These are phyloP conservation scores for Psilocybe cyanescens DNA, from an alignment of 768 basidiomycete genomes.

Conservation along the genomic window DNA sequence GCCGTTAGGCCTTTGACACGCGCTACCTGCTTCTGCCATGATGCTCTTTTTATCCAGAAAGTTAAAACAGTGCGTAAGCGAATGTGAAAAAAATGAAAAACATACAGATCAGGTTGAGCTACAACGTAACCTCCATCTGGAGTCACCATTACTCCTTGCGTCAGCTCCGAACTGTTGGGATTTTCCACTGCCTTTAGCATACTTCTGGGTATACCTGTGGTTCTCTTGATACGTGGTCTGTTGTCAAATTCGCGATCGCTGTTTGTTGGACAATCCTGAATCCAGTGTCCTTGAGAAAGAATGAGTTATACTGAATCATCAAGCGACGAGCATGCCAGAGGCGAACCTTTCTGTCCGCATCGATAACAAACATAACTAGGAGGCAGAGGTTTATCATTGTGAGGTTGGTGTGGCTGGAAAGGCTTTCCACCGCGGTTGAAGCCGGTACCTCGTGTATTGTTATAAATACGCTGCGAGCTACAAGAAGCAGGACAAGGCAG, in stretches of 20 bases:
- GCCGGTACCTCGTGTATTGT: conserved; percentile 67
- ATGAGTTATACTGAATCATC: conserved; percentile 8
- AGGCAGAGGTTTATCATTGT: conserved; percentile 81
- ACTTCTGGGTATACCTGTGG: conserved; percentile 97
- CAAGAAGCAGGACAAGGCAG: conserved; percentile 31
- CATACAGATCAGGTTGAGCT: conserved; percentile 94
- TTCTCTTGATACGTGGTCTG: conserved; percentile 93
- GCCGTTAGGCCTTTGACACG: conserved; percentile 81
- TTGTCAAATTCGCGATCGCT: conserved; percentile 95
- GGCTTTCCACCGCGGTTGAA: conserved; percentile 66
- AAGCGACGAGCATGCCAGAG: background rate
- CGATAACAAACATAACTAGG: conserved; percentile 98
- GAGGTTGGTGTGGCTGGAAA: conserved; percentile 50
- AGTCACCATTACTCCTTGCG: conserved; percentile 96
- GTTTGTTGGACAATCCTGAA: conserved; percentile 98
- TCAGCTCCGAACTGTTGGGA: conserved; percentile 68
- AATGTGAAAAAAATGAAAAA: conserved; percentile 20
- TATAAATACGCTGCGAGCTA: conserved; percentile 74
- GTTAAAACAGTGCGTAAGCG: background rate
- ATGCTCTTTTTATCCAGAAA: conserved; percentile 56
- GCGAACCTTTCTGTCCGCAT: conserved; percentile 93
- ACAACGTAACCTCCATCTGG: conserved; percentile 98
- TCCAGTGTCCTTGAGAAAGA: conserved; percentile 90
- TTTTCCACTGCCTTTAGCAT: conserved; percentile 97
- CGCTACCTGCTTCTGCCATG: conserved; percentile 93